phyloP scores from a whole-genome alignment of 768 basidiomycete genomes.

The Lactarius sanguifluus region DNA sequence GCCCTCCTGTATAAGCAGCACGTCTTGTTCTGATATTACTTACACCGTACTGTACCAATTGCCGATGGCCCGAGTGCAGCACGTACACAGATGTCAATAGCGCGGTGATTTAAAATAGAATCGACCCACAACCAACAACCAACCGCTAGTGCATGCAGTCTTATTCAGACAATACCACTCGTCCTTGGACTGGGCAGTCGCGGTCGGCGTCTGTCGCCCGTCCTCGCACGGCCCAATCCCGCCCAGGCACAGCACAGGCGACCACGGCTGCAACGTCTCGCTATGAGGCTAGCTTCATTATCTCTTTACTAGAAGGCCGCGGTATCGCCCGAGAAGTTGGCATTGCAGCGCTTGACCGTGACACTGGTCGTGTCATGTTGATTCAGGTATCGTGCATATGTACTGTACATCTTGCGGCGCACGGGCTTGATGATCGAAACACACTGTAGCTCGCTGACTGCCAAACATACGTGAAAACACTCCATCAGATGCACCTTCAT shows the following conservation, averaged over 20 bases:
- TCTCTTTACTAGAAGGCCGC: slow-evolving; percentile 74
- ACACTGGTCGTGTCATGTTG: slow-evolving; percentile 71
- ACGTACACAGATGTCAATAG: slow-evolving; percentile 10
- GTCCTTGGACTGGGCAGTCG: slow-evolving; percentile 58
- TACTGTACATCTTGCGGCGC: slow-evolving; percentile 7
- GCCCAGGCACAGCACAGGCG: slow-evolving; percentile 58
- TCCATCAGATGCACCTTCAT: slow-evolving; percentile 83
- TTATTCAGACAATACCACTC: slow-evolving; percentile 36
- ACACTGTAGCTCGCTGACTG: slow-evolving; percentile 70
- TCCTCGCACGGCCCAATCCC: slow-evolving; percentile 42
- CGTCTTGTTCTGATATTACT: background rate
- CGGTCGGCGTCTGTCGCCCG: slow-evolving; percentile 37
- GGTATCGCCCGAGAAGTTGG: slow-evolving; percentile 84
- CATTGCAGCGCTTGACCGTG: slow-evolving; percentile 79
- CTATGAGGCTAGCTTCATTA: slow-evolving; percentile 59
- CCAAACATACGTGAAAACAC: slow-evolving; percentile 84
- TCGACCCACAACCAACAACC: background rate
- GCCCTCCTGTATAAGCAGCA: background rate
- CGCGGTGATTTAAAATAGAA: slow-evolving; percentile 4
- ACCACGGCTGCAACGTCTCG: slow-evolving; percentile 60
- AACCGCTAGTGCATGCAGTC: slow-evolving; percentile 23
- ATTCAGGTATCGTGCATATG: slow-evolving; percentile 58
- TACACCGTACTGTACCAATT: background rate
- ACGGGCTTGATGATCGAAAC: slow-evolving; percentile 7
- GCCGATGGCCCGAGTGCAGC: too few relatives aligned